Conservation (phyloP, 2,329 filamentous ascomycete genomes). For the Nigrograna mackinnonii region DNA sequence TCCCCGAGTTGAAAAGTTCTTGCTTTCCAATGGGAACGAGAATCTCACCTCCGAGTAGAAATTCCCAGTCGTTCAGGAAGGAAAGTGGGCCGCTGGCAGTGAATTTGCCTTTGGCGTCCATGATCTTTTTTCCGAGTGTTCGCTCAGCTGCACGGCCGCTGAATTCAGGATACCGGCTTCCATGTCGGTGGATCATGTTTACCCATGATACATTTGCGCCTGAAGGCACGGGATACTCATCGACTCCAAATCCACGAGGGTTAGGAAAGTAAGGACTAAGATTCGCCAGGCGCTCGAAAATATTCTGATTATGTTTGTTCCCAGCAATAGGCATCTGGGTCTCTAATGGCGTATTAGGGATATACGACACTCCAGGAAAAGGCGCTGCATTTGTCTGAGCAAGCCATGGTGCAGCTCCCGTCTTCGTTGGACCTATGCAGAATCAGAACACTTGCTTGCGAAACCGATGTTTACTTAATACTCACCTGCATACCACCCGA, state of each 20-base stretch:
- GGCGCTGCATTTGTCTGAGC: slow-evolving; percentile 71
- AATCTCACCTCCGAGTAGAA: slow-evolving; percentile 71
- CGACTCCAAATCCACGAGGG: slow-evolving; percentile 70
- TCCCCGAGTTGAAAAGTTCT: slow-evolving; percentile 72
- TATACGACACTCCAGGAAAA: slow-evolving; percentile 63
- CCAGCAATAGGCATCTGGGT: slow-evolving; percentile 70
- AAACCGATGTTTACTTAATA: not conserved
- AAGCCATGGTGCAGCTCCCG: slow-evolving; percentile 69
- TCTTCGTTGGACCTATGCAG: slow-evolving; percentile 65
- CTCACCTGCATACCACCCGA: slow-evolving; percentile 31
- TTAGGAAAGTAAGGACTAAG: slow-evolving; percentile 72
- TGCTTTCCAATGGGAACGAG: slow-evolving; percentile 73
- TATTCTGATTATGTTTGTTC: slow-evolving; percentile 61
- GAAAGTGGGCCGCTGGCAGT: slow-evolving; percentile 62
- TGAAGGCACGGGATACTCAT: slow-evolving; percentile 69
- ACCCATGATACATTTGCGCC: slow-evolving; percentile 72
- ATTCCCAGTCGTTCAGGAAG: slow-evolving; percentile 72
- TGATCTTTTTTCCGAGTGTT: slow-evolving; percentile 61
- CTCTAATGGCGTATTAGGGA: slow-evolving; percentile 71
- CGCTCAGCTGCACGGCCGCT: slow-evolving; percentile 57
- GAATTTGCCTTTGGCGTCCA: slow-evolving; percentile 57
- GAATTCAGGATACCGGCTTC: slow-evolving; percentile 71
- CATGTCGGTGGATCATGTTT: slow-evolving; percentile 74
- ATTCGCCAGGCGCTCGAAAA: slow-evolving; percentile 72
- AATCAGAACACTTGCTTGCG: not conserved